Evolutionary conservation across 495 filamentous ascomycete genomes (phyloP).

Genomic region (Sabuloglossum arenarium): DNA sequence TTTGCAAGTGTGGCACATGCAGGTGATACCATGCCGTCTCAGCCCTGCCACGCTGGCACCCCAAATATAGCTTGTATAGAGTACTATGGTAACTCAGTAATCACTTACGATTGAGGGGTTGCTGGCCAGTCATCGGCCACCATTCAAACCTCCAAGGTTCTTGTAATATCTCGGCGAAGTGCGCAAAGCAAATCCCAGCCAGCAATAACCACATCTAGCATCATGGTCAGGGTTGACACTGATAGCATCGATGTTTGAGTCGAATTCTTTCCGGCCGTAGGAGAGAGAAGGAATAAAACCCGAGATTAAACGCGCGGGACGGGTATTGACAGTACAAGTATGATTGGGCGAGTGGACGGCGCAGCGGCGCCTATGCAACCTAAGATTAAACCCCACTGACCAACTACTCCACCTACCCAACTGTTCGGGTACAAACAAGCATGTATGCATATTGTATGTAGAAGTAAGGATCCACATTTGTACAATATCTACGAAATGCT

Average conservation of each 20-base stretch:
- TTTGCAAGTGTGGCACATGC: constrained; percentile 1
- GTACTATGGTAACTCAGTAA: no score
- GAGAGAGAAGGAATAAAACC: not conserved
- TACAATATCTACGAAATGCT: no score
- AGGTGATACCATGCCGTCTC: not conserved
- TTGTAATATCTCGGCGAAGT: not conserved
- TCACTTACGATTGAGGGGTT: not conserved
- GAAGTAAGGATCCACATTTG: no score
- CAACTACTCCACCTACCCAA: not conserved
- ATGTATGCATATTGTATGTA: no score
- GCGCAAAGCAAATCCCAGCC: not conserved
- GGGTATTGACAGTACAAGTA: not conserved
- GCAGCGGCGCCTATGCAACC: not conserved
- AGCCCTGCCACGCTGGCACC: constrained; percentile 3
- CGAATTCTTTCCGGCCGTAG: not conserved
- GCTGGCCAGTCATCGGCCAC: not conserved
- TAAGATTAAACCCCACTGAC: not conserved
- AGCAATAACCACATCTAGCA: not conserved
- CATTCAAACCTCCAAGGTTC: not conserved
- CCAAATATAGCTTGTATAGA: not conserved
- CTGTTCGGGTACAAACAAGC: not conserved
- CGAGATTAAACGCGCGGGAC: constrained; percentile 3
- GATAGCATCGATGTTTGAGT: not conserved
- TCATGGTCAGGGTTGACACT: not conserved
- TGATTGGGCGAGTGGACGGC: not conserved